phyloP scores from a whole-genome alignment of 2,329 filamentous ascomycete species.

The Leptographium radiaticola region DNA sequence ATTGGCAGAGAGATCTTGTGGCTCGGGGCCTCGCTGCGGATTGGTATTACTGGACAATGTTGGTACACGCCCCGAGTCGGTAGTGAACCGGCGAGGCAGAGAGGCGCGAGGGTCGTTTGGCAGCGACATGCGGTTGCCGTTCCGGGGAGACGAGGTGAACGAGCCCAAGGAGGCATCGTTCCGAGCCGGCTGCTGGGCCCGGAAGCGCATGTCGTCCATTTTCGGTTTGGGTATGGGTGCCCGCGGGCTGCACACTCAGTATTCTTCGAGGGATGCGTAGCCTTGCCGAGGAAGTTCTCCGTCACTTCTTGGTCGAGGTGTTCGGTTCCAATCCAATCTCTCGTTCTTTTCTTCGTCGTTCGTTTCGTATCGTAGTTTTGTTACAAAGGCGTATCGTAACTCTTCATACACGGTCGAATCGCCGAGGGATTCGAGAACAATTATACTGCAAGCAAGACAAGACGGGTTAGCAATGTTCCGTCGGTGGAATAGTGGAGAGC shows the following conservation, averaged over 20 bases:
- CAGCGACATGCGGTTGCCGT: slow-evolving; percentile 49
- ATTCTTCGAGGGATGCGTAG: background rate
- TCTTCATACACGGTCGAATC: slow-evolving; percentile 11
- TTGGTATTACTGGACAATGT: slow-evolving; percentile 51
- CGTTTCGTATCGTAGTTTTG: slow-evolving; percentile 11
- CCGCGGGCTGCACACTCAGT: too few relatives aligned
- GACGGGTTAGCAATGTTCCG: background rate
- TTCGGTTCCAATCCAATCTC: background rate
- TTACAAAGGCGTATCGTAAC: slow-evolving; percentile 12
- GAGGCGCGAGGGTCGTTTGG: slow-evolving; percentile 58
- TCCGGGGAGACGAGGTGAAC: slow-evolving; percentile 62
- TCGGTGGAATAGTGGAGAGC: background rate
- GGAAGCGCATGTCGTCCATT: slow-evolving; percentile 71
- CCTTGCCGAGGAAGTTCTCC: background rate
- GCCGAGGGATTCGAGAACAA: slow-evolving; percentile 3
- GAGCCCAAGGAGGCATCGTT: slow-evolving; percentile 64
- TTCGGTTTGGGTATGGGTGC: background rate
- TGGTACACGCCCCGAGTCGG: slow-evolving; percentile 73
- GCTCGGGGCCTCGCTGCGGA: slow-evolving; percentile 32
- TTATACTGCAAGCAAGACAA: slow-evolving; percentile 1
- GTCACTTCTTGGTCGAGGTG: background rate
- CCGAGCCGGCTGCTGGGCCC: slow-evolving; percentile 62
- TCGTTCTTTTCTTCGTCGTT: background rate
- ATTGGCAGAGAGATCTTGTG: slow-evolving; percentile 34
- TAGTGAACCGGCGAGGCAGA: slow-evolving; percentile 86